These are phyloP conservation scores for Microbotryomycetes sp. DNA, from an alignment of 1,284 basidiomycete genomes.

Conservation along the genomic window DNA sequence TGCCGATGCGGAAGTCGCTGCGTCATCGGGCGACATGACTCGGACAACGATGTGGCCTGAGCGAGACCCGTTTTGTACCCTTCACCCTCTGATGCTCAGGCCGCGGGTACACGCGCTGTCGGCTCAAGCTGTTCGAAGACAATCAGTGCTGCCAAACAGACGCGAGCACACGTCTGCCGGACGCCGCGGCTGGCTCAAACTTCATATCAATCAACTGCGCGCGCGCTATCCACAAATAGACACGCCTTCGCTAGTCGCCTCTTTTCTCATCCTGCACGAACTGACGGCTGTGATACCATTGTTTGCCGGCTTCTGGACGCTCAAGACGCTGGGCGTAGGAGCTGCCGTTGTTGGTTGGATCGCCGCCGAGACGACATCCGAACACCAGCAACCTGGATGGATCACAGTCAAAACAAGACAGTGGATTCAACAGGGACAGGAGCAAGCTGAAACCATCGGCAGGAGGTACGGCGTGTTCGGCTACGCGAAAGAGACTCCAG, in stretches of 20 bases:
- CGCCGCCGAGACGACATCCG: constrained; percentile 23
- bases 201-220: constrained; percentile 17
- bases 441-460: constrained; percentile 63
- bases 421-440: constrained; percentile 68
- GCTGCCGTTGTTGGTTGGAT: constrained; percentile 52
- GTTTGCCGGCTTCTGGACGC: constrained; percentile 63
- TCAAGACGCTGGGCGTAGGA: constrained; percentile 63
- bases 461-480: constrained; percentile 73
- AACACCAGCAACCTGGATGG: background rate
- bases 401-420: constrained; percentile 42
- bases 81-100: no score
- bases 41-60: background rate
- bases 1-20: background rate
- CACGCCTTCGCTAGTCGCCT: constrained; percentile 64
- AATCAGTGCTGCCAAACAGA: no score
- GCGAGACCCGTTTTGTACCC: background rate
- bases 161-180: no score
- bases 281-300: constrained; percentile 74
- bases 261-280: constrained; percentile 81
- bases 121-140: no score
- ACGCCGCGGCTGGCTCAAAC: background rate
- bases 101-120: no score
- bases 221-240: constrained; percentile 46
- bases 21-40: background rate
- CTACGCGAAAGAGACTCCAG: constrained; percentile 52